Evolutionary conservation across 148 eudicot species (phyloP).

Genomic region (Nepenthes gracilis): DNA sequence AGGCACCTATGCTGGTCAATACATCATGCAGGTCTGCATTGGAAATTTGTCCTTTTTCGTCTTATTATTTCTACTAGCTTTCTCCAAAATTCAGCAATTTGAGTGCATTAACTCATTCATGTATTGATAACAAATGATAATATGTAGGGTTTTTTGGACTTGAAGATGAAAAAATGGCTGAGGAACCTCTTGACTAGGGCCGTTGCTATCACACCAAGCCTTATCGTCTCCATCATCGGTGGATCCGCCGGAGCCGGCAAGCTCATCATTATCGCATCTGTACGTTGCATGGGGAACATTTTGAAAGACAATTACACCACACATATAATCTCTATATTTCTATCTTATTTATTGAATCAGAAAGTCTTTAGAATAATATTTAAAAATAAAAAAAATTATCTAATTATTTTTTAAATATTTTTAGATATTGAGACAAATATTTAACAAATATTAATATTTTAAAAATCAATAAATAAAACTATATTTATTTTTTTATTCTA

Average conservation of each 20-base stretch:
- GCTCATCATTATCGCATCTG: constrained; percentile 88
- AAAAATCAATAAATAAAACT: too few relatives aligned
- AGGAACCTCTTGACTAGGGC: constrained; percentile 69
- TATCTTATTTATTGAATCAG: too few relatives aligned
- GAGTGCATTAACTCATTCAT: background rate
- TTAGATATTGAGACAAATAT: too few relatives aligned
- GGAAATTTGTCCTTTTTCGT: background rate
- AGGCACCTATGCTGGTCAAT: constrained; percentile 96
- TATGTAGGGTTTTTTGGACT: constrained; percentile 71
- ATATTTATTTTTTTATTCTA: too few relatives aligned
- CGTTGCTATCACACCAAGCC: constrained; percentile 82
- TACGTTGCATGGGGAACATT: constrained; percentile 10
- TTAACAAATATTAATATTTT: too few relatives aligned
- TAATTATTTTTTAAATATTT: too few relatives aligned
- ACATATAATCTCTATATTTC: too few relatives aligned
- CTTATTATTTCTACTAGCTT: too few relatives aligned
- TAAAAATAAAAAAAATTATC: too few relatives aligned
- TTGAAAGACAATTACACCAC: too few relatives aligned
- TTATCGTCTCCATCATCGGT: constrained; percentile 63
- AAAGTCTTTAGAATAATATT: too few relatives aligned
- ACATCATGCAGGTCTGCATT: constrained; percentile 63
- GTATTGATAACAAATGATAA: background rate
- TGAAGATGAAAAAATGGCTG: constrained; percentile 73
- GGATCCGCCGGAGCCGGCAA: constrained; percentile 74
- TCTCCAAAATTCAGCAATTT: too few relatives aligned